Conservation (phyloP, 2,329 filamentous ascomycete species). For the Elsinoe ampelina region DNA sequence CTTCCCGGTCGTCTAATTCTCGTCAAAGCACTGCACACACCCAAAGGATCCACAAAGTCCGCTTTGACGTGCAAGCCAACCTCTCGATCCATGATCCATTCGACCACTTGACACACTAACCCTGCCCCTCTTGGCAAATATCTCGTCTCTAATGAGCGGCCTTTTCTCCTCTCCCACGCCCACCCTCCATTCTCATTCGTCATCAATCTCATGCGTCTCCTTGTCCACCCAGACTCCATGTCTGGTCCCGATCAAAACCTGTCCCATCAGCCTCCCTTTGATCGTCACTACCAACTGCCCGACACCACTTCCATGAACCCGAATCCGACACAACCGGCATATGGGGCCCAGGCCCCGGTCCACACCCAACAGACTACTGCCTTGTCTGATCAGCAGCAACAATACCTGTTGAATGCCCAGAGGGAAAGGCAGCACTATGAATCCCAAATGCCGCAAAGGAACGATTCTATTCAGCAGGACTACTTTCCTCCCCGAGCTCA, state of each 20-base stretch:
- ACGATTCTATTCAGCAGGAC: conserved; percentile 6
- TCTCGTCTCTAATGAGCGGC: neutral
- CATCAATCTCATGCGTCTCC: conserved; percentile 9
- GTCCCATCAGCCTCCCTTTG: conserved; percentile 9
- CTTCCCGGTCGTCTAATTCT: conserved; percentile 7
- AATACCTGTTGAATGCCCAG: conserved; percentile 7
- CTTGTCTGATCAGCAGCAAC: conserved; percentile 11
- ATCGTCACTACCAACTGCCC: conserved; percentile 1
- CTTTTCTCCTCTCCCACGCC: conserved; percentile 1
- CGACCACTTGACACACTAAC: conserved; percentile 11
- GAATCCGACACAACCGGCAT: conserved; percentile 5
- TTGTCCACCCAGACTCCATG: conserved; percentile 7
- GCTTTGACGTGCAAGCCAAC: conserved; percentile 7
- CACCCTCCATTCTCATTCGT: neutral
- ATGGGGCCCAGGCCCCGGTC: neutral
- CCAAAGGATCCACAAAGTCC: neutral
- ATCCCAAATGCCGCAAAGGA: neutral
- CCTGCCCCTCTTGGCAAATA: conserved; percentile 8
- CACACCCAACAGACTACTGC: neutral
- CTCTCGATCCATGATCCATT: conserved; percentile 8
- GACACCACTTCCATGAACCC: conserved; percentile 1
- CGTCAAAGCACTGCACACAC: conserved; percentile 1
- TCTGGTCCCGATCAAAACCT: conserved; percentile 1
- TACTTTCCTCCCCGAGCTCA: conserved; percentile 9
- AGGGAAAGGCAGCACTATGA: conserved; percentile 8